Percentiles rank a stretch among this genome's conserved stretches.
Evolutionary conservation across 257 asterid genomes (phyloP).

Genomic region (Forsythia viridissima): DNA sequence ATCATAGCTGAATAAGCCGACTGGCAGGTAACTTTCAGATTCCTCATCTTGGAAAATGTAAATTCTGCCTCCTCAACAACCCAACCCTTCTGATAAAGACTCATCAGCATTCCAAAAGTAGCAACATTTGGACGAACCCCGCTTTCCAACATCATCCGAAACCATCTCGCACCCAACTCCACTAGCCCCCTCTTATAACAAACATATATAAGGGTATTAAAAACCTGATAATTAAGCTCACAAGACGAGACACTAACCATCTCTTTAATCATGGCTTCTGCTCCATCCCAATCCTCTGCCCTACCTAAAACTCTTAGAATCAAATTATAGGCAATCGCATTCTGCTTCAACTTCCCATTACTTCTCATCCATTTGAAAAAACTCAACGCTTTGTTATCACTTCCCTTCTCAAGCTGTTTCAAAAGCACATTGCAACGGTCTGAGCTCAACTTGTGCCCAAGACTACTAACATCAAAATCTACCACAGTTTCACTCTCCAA

Average conservation of each 20-base stretch:
- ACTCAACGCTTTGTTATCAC: slow-evolving; percentile 48
- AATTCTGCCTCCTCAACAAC: slow-evolving; percentile 77
- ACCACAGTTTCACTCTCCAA: slow-evolving; percentile 27
- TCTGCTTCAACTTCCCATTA: slow-evolving; percentile 69
- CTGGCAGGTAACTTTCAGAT: slow-evolving; percentile 51
- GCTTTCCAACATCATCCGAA: slow-evolving; percentile 66
- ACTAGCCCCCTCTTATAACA: slow-evolving; percentile 66
- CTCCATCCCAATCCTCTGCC: slow-evolving; percentile 64
- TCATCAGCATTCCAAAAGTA: slow-evolving; percentile 89
- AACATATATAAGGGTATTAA: slow-evolving; percentile 74
- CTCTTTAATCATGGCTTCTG: slow-evolving; percentile 60
- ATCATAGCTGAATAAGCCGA: slow-evolving; percentile 91
- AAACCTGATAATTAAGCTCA: slow-evolving; percentile 51
- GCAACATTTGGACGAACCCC: slow-evolving; percentile 73
- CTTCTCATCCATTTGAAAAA: slow-evolving; percentile 80
- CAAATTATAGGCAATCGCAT: slow-evolving; percentile 61
- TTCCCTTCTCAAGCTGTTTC: slow-evolving; percentile 56
- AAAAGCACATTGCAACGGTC: slow-evolving; percentile 59
- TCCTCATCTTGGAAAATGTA: slow-evolving; percentile 73
- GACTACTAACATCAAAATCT: slow-evolving; percentile 29
- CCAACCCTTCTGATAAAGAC: slow-evolving; percentile 72
- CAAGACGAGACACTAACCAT: slow-evolving; percentile 52
- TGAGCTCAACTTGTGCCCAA: slow-evolving; percentile 41
- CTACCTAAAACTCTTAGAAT: slow-evolving; percentile 77
- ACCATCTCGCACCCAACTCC: slow-evolving; percentile 69